Evolutionary conservation across 257 asterid genomes (phyloP).

Genomic region (Rauvolfia tetraphylla): DNA sequence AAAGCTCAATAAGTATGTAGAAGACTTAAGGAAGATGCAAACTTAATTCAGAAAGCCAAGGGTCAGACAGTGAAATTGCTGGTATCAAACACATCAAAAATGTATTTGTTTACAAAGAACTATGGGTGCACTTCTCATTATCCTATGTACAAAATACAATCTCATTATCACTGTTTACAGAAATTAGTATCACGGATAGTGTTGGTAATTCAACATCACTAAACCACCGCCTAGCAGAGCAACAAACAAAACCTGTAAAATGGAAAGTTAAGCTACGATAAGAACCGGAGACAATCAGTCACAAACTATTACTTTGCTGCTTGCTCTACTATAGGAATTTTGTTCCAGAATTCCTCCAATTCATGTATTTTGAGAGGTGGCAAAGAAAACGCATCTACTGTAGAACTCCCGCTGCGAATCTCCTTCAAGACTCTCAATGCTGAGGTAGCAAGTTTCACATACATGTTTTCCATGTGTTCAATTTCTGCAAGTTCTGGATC

Average conservation of each 20-base stretch:
- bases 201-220: not conserved
- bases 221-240: not conserved
- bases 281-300: not conserved
- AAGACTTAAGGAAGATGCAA: too few species aligned
- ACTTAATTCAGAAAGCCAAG: too few species aligned
- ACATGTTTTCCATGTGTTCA: constrained; percentile 54
- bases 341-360: constrained; percentile 36
- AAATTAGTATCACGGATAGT: not conserved
- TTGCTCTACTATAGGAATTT: constrained; percentile 29
- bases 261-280: not conserved
- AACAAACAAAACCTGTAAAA: not conserved
- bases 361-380: constrained; percentile 50
- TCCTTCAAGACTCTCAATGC: constrained; percentile 58
- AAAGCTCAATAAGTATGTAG: too few species aligned
- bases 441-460: constrained; percentile 52
- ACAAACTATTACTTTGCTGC: constrained; percentile 22
- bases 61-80: not conserved
- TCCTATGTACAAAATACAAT: not conserved
- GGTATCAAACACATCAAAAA: not conserved
- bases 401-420: constrained; percentile 66
- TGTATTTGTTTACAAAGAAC: not conserved
- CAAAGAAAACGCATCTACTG: constrained; percentile 55
- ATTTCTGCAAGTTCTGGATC: constrained; percentile 59
- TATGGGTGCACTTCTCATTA: not conserved
- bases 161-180: not conserved